Evolutionary conservation across 805 yeast genomes (phyloP), one percentile per base, ranked within the genome.

Genomic region (Alloascoidea africana): DNA sequence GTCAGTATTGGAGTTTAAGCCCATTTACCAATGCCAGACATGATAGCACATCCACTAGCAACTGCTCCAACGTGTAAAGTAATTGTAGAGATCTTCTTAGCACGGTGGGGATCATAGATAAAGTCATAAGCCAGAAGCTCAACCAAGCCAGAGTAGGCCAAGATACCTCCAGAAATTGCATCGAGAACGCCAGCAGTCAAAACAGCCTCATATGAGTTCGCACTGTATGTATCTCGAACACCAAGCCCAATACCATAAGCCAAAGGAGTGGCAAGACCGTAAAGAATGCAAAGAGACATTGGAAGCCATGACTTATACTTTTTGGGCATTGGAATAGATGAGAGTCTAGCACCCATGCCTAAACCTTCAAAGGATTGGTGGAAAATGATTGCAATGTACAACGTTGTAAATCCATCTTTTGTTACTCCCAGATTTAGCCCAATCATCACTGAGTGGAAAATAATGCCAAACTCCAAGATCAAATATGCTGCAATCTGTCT

Each of bases 311-410:
- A 52, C 44, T 55, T 60, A n/a, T n/a, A n/a, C 14, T 42, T 30
- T 16, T 47, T 41, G 5, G 79, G 78, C 71, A 77, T 77, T 2
- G 63, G 59, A 14, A 73, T 70, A 27, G 65, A 63, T 1, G 81
- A 71, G 36, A 76, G 55, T 52, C 91, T 67, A 6, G 86, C 65
- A 19, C 89, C 87, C 44, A 79, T 64, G 47, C 89, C 89, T 39
- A 80, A 64, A 44, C 89, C 89, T 60, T 79, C 89, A 49, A 79
- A 81, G 50, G 73, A 64, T 55, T 79, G 89, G 55, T 80, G 89
- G 65, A 79, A 80, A 3, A 76, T 70, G 33, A 72, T 44, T 5
- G 78, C 89, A 36, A 74, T 60, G 49, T 75, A 79, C 35, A 80
- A 59, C 3, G 81, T 66, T 34, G 57, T 62, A 52, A 76, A 79